phyloP scores from a whole-genome alignment of 257 asterid genomes.

The Thymus quinquecostatus region DNA sequence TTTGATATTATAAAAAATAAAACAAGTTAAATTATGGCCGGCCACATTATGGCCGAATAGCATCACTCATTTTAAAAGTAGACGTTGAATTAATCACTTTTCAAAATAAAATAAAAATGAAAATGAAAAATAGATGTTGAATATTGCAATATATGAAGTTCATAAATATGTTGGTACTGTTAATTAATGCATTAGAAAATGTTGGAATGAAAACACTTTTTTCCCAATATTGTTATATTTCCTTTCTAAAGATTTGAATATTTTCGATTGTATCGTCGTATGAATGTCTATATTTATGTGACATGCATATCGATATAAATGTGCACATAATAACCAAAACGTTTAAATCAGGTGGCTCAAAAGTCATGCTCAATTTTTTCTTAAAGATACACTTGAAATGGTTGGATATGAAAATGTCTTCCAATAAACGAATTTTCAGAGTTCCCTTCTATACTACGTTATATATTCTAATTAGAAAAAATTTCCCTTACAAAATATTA shows the following conservation, averaged over 20 bases:
- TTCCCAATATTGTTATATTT: too few relatives aligned
- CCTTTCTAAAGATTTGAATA: too few relatives aligned
- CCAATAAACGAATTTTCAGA: not conserved
- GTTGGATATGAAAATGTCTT: conserved; percentile 24
- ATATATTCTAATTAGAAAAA: not conserved
- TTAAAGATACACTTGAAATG: conserved; percentile 20
- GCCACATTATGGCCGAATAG: too few relatives aligned
- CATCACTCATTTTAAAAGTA: not conserved
- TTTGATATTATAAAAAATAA: too few relatives aligned
- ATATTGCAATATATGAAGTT: not conserved
- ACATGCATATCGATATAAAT: too few relatives aligned
- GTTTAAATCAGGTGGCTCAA: conserved; percentile 27
- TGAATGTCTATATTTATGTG: too few relatives aligned
- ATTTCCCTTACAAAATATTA: not conserved
- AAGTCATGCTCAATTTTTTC: conserved; percentile 25
- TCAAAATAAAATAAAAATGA: too few relatives aligned
- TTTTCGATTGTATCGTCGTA: too few relatives aligned
- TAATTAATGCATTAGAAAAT: too few relatives aligned
- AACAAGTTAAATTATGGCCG: too few relatives aligned
- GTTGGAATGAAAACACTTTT: too few relatives aligned
- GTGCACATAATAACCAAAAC: conserved; percentile 6
- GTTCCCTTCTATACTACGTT: not conserved
- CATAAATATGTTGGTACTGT: not conserved
- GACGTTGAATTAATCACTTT: too few relatives aligned
- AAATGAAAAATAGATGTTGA: not conserved